These are phyloP conservation scores for Malus hybrid DNA, from an alignment of 331 rosid genomes.

Conservation along the genomic window DNA sequence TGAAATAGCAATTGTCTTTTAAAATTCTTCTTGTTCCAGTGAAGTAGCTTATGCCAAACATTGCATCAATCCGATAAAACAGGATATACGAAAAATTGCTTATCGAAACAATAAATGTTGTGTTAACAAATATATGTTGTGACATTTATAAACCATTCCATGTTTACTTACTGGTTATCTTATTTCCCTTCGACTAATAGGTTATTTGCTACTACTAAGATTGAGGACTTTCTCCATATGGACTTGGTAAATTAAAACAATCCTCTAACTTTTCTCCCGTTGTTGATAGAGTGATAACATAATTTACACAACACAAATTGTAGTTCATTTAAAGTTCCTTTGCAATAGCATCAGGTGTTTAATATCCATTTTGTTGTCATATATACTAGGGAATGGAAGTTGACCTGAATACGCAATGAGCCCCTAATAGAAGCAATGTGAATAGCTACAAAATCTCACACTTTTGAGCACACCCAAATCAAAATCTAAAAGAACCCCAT, in stretches of 20 bases:
- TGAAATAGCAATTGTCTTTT: not conserved
- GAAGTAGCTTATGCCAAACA: no score
- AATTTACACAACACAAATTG: no score
- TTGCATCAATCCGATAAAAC: not conserved
- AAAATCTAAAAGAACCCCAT: constrained; percentile 36
- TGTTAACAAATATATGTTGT: not conserved
- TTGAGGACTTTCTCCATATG: constrained; percentile 28
- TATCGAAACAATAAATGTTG: not conserved
- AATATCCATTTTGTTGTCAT: no score
- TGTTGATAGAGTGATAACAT: no score
- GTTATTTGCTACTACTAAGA: constrained; percentile 38
- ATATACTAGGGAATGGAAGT: no score
- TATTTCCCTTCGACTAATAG: constrained; percentile 32
- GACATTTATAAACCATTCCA: not conserved
- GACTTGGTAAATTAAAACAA: no score
- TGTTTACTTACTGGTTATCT: constrained; percentile 6
- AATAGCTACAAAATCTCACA: constrained; percentile 11
- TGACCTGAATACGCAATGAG: no score
- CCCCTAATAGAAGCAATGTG: no score
- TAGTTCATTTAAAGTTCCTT: no score
- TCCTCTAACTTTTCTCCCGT: no score
- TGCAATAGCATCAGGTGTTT: no score
- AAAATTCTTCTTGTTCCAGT: no score
- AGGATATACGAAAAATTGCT: not conserved
- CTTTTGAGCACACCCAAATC: constrained; percentile 29